These are phyloP conservation scores for Tuber brumale DNA, from an alignment of 495 filamentous ascomycete genomes.

Conservation along the genomic window DNA sequence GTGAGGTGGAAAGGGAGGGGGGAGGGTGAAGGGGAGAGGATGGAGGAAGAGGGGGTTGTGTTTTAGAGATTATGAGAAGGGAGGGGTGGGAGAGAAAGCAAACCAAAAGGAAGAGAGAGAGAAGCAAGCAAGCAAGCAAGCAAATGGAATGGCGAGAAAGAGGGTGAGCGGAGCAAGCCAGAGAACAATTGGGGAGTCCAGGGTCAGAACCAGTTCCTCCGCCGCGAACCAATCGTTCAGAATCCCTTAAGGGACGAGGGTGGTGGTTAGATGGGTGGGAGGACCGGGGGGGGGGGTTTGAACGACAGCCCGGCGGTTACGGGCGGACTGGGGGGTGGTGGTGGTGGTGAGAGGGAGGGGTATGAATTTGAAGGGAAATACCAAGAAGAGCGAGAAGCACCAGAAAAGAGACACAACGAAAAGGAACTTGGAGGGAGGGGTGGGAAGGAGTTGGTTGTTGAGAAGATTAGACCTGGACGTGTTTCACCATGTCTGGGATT, in stretches of 20 bases:
- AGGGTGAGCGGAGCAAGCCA: neutral
- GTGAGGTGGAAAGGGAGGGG: constrained; percentile 21
- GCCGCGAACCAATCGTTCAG: constrained; percentile 2
- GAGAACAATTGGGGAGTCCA: neutral
- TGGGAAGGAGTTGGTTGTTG: constrained; percentile 28
- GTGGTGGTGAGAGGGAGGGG: neutral
- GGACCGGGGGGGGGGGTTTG: neutral
- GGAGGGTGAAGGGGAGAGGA: constrained; percentile 25
- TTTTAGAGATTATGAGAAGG: neutral
- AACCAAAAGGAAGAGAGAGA: neutral
- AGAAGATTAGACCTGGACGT: constrained; percentile 22
- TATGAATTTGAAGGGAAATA: neutral
- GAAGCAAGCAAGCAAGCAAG: neutral
- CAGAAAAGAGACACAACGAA: neutral
- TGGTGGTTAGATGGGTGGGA: too few relatives aligned
- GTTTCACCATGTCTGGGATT: constrained; percentile 38
- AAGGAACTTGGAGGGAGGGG: constrained; percentile 12
- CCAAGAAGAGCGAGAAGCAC: neutral
- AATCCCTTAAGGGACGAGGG: neutral
- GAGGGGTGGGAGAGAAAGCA: constrained; percentile 1
- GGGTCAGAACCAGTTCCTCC: neutral
- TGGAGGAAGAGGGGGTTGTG: constrained; percentile 13
- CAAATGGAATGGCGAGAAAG: neutral
- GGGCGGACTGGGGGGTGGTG: neutral
- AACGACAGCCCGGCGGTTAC: constrained; percentile 4